These are phyloP conservation scores for Rhodomyrtus tomentosa DNA, from an alignment of 345 rosid species.

Conservation along the genomic window DNA sequence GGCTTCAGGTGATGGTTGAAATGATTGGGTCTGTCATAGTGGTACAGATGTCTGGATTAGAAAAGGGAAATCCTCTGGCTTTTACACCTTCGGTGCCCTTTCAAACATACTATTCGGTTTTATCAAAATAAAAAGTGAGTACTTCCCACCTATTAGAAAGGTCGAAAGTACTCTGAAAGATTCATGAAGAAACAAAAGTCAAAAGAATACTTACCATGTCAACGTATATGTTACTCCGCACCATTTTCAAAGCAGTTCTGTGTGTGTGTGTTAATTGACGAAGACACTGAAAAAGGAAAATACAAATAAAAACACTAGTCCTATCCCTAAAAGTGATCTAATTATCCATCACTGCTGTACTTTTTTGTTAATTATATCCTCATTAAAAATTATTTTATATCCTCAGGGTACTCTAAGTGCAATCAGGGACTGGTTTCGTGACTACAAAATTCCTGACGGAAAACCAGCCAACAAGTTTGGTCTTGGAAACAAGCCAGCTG, in stretches of 20 bases:
- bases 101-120: background rate
- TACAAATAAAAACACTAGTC: background rate
- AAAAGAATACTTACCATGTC: background rate
- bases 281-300: background rate
- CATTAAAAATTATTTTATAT: background rate
- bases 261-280: background rate
- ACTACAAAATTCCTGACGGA: conserved; percentile 95
- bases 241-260: background rate
- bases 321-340: background rate
- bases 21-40: background rate
- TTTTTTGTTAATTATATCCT: background rate
- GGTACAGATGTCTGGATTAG: background rate
- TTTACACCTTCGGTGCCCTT: background rate
- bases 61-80: background rate
- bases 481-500: conserved; percentile 84
- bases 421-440: conserved; percentile 93
- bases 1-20: background rate
- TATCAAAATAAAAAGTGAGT: background rate
- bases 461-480: conserved; percentile 97
- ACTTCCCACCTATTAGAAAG: background rate
- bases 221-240: background rate
- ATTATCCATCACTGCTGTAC: background rate
- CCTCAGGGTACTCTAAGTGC: conserved; percentile 80
- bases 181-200: background rate
- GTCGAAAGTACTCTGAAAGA: background rate